Conservation (phyloP, 2,329 filamentous ascomycete species). For the Neofusicoccum sp. region DNA sequence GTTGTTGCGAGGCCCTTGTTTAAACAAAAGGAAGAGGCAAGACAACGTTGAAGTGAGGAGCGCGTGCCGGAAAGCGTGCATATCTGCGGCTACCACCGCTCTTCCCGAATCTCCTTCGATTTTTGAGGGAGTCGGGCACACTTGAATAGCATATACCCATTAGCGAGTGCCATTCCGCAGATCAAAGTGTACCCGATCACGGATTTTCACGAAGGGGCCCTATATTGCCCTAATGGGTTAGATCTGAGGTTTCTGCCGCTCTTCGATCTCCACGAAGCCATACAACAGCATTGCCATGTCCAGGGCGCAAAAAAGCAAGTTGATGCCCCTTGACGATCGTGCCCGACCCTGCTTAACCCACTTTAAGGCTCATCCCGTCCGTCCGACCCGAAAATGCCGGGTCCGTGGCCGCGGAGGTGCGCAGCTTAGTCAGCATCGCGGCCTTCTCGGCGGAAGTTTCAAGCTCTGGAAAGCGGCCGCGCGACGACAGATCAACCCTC, state of each 20-base stretch:
- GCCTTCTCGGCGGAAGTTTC: constrained; percentile 14
- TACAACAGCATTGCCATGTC: not conserved
- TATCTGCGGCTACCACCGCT: no score
- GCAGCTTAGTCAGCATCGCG: constrained; percentile 13
- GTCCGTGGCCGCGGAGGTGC: not conserved
- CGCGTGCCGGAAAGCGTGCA: no score
- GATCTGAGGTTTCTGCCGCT: constrained; percentile 5
- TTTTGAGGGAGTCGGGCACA: no score
- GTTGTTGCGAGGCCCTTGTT: no score
- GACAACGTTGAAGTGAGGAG: no score
- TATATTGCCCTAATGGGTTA: constrained; percentile 4
- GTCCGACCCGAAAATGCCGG: not conserved
- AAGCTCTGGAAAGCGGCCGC: not conserved
- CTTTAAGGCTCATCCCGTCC: not conserved
- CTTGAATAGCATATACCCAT: no score
- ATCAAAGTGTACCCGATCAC: no score
- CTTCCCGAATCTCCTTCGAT: no score
- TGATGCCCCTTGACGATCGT: not conserved
- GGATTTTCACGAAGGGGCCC: constrained; percentile 1
- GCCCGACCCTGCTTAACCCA: not conserved
- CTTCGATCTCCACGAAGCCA: not conserved
- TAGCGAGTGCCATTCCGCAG: no score
- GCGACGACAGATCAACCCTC: not conserved
- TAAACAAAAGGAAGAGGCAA: no score
- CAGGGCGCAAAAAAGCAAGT: not conserved